Base-by-base conservation (phyloP, 257 asterid species). In the Salvia miltiorrhiza region DNA sequence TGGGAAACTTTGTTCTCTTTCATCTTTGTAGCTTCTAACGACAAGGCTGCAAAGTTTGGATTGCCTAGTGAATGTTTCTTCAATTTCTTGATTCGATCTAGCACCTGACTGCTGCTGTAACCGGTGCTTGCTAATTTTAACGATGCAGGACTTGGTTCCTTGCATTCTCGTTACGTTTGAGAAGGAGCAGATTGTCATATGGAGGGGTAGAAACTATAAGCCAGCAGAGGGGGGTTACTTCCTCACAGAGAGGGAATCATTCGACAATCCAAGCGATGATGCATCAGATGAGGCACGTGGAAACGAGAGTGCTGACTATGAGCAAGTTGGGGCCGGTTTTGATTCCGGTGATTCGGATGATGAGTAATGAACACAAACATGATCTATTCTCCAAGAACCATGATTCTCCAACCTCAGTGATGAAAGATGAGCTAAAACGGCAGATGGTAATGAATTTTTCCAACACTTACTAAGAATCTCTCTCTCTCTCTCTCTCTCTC, bases 151-250 rank as follows among this genome's bases (percentile, higher is more conserved):
- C 71, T 68, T 93, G 53, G 96, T 91, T 55, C 96, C 97, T 60
- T 93, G 99, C 71, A 77, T 85, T 70, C 87, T 89, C 40, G 97
- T 93, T 73, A 87, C 96, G 6, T 93, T 93, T 55, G 88, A 87
- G 12, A 93, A 93, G 87, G 99, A 93, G 74, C 97, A 90, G 87
- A 82, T 90, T 14, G 90, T 93, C 47, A 72, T 89, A 17, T 93
- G 99, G 99, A 86, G 95, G 83, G 99, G 96, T 40, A 73, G 80
- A 67, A 80, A 86, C 83, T 90, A 86, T 60, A 79, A 77, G 52
- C 91, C 96, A 6, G 30, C 65, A 6, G 79, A 77, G 52, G 95
- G 86, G 1, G 96, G 88, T 23, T 84, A 80, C 74, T 93, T 86
- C 53, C 86, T 79, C 20, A 64, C 55, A 0, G 94, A 80, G 48